A percentile compares a stretch with the other conserved stretches of the same genome.
Conservation (phyloP, 2,329 filamentous ascomycete species). For the Hypoxylon sp. region DNA sequence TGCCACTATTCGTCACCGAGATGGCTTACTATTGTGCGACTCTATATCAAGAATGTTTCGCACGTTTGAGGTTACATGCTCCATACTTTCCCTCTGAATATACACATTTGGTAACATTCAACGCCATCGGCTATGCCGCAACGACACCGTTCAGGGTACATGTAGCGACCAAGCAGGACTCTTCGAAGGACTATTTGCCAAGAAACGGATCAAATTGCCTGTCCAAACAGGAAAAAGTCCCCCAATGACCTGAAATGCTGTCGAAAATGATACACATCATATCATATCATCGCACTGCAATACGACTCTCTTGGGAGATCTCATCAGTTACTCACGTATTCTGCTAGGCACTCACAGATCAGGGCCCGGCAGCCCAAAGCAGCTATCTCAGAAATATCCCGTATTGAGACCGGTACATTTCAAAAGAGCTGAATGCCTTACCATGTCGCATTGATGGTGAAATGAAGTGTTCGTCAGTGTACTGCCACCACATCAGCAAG, state of each 20-base stretch:
- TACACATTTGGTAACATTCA: background rate
- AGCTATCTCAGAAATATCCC: background rate
- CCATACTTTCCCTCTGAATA: background rate
- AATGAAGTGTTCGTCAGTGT: background rate
- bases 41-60: background rate
- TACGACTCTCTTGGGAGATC: background rate
- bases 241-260: too few relatives aligned
- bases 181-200: background rate
- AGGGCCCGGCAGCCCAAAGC: background rate
- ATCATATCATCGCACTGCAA: background rate
- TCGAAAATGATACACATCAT: background rate
- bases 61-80: background rate
- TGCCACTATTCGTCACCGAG: constrained; percentile 3
- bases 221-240: too few relatives aligned
- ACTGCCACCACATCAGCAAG: background rate
- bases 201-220: too few relatives aligned
- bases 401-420: background rate
- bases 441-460: background rate
- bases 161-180: background rate
- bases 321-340: background rate
- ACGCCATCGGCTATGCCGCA: background rate
- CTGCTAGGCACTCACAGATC: background rate
- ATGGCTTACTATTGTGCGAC: background rate
- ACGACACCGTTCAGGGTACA: background rate
- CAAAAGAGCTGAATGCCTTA: background rate